Evolutionary conservation across 2,329 filamentous ascomycete genomes (phyloP), one percentile per base, ranked within the genome.

Genomic region (Cladobotryum mycophilum): DNA sequence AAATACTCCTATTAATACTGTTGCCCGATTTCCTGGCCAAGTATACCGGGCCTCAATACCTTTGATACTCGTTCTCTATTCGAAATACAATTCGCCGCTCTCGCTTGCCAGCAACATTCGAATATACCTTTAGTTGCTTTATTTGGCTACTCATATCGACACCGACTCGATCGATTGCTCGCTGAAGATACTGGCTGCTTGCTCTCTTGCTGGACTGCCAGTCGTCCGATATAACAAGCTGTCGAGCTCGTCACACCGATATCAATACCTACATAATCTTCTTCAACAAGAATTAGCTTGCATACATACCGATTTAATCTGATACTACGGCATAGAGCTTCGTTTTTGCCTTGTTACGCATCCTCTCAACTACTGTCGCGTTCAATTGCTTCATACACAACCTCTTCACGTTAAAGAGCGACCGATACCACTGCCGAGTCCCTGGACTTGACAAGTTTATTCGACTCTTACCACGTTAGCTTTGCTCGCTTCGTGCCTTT

Each of bases 401-500:
- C n/a, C 18, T 36, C 36, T 17, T 9, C 14, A 51, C 36, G n/a
- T n/a, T 20, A 9, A 15, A 20, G 40, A 40, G 45, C n/a, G 18
- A 15, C 15, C 35, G 34, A 38, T 34, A 52, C 18, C 14, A 17
- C 45, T 38, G 17, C 45, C 44, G 42, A 36, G 42, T 41, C 43
- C 25, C 41, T 36, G 30, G 13, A 25, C 40, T 36, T 38, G 25
- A 33, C 35, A 35, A 44, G 38, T 42, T 22, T 44, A 22, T 40
- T 50, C 42, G 42, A 48, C 30, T 30, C 17, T 17, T 36, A 20
- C 13, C 9, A 4, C 18, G 22, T 35, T 14, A 18, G 35, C 58
- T 56, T 52, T 51, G 53, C 54, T 52, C 54, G 52, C 56, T 58
- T 66, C 73, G 75, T 80, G 78, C 76, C 78, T 74, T 62, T 62